Conservation (phyloP, 2,329 filamentous ascomycete species). For the Colletotrichum sp. region DNA sequence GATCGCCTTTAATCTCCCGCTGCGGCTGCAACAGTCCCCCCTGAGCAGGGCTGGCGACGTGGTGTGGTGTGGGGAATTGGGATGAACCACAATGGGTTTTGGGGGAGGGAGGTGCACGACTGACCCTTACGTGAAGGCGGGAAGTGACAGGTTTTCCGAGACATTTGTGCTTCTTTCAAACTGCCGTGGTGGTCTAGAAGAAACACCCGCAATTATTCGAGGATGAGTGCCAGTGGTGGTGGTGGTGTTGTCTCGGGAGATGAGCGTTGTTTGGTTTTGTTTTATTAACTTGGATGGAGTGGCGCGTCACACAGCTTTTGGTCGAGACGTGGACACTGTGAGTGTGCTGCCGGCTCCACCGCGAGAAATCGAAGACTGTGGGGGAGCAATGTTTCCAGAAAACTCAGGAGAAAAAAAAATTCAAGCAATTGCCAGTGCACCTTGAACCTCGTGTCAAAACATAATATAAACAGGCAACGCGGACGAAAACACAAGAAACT, state of each 20-base stretch:
- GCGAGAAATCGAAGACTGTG: background rate
- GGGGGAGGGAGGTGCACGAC: background rate
- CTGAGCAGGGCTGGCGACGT: background rate
- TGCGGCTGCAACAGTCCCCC: background rate
- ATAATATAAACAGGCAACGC: background rate
- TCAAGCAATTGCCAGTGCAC: background rate
- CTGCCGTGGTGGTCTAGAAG: background rate
- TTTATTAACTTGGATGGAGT: background rate
- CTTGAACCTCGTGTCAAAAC: background rate
- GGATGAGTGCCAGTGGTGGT: background rate
- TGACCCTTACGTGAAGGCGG: background rate
- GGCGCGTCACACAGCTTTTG: background rate
- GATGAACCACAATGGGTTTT: background rate
- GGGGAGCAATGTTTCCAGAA: background rate
- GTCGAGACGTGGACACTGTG: background rate
- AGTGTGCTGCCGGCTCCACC: background rate
- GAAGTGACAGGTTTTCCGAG: background rate
- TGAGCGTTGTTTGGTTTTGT: background rate
- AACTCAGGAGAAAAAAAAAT: background rate
- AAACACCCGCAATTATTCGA: background rate
- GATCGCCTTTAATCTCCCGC: conserved; percentile 18
- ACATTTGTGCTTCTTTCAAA: background rate
- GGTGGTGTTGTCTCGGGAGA: background rate
- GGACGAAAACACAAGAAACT: background rate
- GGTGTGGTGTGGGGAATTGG: background rate